Conservation (phyloP, 169 alveolate genomes). For the Plasmodium adleri region DNA sequence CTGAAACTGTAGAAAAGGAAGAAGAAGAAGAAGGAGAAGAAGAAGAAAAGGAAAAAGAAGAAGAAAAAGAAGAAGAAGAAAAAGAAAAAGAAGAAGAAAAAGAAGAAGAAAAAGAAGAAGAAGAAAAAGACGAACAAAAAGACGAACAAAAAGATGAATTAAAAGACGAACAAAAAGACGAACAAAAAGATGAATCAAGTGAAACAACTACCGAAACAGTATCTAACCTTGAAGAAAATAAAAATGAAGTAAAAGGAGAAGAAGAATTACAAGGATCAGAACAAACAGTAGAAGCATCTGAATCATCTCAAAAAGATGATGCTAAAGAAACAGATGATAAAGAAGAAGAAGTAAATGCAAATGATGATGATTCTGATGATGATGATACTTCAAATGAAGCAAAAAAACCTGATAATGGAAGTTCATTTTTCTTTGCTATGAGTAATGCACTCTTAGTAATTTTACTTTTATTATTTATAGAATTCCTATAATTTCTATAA, state of each 20-base stretch:
- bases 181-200: not conserved
- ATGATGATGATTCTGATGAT: not conserved
- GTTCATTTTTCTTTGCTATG: conserved; percentile 12
- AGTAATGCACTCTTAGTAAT: conserved; percentile 10
- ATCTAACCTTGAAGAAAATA: not conserved
- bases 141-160: not conserved
- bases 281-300: not conserved
- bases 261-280: not conserved
- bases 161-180: not conserved
- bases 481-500: conserved; percentile 2
- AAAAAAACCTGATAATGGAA: not conserved
- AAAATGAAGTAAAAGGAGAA: not conserved
- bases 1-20: not conserved
- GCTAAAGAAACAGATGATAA: not conserved
- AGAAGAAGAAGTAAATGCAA: not conserved
- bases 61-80: not conserved
- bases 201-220: not conserved
- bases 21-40: conserved; percentile 1
- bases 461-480: conserved; percentile 8
- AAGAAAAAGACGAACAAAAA: conserved; percentile 57
- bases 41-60: not conserved
- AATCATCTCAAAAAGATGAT: not conserved
- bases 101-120: conserved; percentile 9
- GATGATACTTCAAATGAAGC: not conserved
- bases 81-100: conserved; percentile 69